Base-by-base conservation (phyloP, 495 filamentous ascomycete species). In the Neurospora pannonica region DNA sequence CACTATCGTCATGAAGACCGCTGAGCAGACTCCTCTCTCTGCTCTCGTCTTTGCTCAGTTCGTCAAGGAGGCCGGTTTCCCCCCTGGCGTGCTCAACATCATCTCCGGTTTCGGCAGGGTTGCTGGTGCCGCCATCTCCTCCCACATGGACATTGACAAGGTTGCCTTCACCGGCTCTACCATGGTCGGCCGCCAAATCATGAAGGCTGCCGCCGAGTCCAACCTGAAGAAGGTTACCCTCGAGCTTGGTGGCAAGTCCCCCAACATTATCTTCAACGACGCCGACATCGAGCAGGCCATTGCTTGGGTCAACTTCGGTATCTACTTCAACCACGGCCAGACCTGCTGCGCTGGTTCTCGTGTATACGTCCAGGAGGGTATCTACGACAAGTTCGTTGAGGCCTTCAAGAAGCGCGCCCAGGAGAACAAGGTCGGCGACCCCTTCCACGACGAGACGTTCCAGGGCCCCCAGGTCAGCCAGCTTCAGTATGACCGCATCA, bases 171-270 rank as follows among this genome's bases (percentile, higher is more conserved):
- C 96, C 75, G 96, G 96, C 75, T 97, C 94, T 24, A 99, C 96
- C 78, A 78, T 92, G 71, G 92, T 97, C 74, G 96, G 96, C 77
- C 94, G 96, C 77, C 87, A 87, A 77, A 93, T 99, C 88, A 94
- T 98, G 89, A 97, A 98, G 90, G 94, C 95, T 38, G 94, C 96
- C 15, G 96, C 96, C 70, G 86, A 90, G 81, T 96, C 93, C 80
- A 98, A 98, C 89, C 81, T 98, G 82, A 98, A 98, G 92, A 97
- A 97, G 91, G 96, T 98, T 70, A 98, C 95, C n/a, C 89, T 98
- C 39, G 95, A 98, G 85, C 92, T 98, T 72, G 95, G 95, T 82
- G 95, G 95, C 85, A 98, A 98, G 90, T 97, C 93, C 72, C 95
- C 95, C 76, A 98, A 98, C 88, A 97, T 98, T 75, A 90, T 98